Evolutionary conservation across 2,329 filamentous ascomycete species (phyloP).

Genomic region (Chaetomium globosum): DNA sequence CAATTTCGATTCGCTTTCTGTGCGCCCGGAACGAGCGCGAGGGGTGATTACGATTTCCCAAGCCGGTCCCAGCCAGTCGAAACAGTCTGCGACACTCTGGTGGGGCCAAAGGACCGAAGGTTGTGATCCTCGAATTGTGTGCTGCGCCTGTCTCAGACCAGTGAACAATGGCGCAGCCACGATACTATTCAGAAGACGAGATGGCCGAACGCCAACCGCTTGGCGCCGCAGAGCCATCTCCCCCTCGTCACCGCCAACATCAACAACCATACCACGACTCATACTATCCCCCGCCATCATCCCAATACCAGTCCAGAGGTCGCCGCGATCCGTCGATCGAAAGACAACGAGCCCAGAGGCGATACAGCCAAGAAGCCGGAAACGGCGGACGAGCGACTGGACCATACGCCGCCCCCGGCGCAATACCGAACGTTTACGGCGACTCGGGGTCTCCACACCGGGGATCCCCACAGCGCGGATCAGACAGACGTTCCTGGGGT

Average conservation of each 20-base stretch:
- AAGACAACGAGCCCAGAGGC: constrained; percentile 43
- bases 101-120: constrained; percentile 5
- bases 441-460: constrained; percentile 38
- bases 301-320: constrained; percentile 32
- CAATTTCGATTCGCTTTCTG: constrained; percentile 7
- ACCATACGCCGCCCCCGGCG: constrained; percentile 35
- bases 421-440: constrained; percentile 34
- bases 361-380: constrained; percentile 39
- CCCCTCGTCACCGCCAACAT: constrained; percentile 25
- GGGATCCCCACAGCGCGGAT: constrained; percentile 33
- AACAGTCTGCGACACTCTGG: constrained; percentile 19
- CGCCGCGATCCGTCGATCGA: constrained; percentile 47
- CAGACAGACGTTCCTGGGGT: constrained; percentile 35
- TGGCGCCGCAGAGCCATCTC: constrained; percentile 18
- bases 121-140: constrained; percentile 6
- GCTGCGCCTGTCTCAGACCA: constrained; percentile 24
- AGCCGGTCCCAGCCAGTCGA: constrained; percentile 6
- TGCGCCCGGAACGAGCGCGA: neutral
- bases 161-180: constrained; percentile 31
- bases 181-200: constrained; percentile 34
- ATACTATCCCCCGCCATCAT: constrained; percentile 29
- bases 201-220: constrained; percentile 36
- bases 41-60: neutral
- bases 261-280: constrained; percentile 30
- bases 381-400: constrained; percentile 19